Conservation (phyloP, 306 rosid genomes). For the Lotus japonicus region DNA sequence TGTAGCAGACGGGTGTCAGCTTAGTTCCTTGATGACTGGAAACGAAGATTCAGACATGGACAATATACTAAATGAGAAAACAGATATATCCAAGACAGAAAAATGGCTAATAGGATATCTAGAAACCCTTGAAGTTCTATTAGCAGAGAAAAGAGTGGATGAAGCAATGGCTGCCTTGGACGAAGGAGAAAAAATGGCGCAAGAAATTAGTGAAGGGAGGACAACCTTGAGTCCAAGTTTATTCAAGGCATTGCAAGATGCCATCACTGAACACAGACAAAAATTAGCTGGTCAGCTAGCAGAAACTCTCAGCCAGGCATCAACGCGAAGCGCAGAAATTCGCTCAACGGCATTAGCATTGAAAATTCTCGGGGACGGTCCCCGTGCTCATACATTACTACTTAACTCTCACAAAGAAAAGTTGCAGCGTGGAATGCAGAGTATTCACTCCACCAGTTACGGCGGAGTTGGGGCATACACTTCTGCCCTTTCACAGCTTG, state of each 20-base stretch:
- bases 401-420: conserved; percentile 54
- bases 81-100: conserved; percentile 46
- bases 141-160: conserved; percentile 76
- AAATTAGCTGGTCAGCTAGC: conserved; percentile 70
- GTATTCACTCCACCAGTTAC: conserved; percentile 25
- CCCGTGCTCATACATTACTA: conserved; percentile 68
- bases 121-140: conserved; percentile 68
- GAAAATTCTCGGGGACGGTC: conserved; percentile 77
- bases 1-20: conserved; percentile 62
- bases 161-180: conserved; percentile 69
- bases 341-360: conserved; percentile 54
- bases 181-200: conserved; percentile 45
- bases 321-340: conserved; percentile 53
- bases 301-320: conserved; percentile 60
- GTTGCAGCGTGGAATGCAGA: conserved; percentile 36
- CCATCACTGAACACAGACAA: conserved; percentile 52
- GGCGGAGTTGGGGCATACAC: conserved; percentile 48
- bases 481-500: conserved; percentile 55
- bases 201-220: conserved; percentile 32
- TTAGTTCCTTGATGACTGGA: conserved; percentile 37
- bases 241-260: conserved; percentile 31
- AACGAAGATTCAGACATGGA: conserved; percentile 41
- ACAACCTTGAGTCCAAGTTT: conserved; percentile 35
- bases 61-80: conserved; percentile 29
- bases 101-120: conserved; percentile 61